A percentile compares a stretch with the other conserved stretches of the same genome.
These are phyloP conservation scores for Massariosphaeria phaeospora DNA, from an alignment of 495 filamentous ascomycete genomes.

Conservation along the genomic window DNA sequence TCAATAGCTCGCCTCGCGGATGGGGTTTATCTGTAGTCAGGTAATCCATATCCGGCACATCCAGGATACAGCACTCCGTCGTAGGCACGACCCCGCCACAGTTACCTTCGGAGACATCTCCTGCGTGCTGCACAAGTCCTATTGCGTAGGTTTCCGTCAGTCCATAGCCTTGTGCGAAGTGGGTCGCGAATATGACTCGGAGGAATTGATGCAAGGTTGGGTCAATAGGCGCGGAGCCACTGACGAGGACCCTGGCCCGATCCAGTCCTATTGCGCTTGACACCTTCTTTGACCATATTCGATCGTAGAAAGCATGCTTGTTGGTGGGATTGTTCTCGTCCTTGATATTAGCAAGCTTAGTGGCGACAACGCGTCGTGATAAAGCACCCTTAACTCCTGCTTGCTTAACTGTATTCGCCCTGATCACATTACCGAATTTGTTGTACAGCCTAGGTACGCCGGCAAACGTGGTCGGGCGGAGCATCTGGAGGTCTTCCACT, in stretches of 20 bases:
- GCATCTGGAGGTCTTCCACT: slow-evolving; percentile 83
- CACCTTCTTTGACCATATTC: slow-evolving; percentile 90
- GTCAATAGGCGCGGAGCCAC: slow-evolving; percentile 87
- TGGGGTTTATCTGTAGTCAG: slow-evolving; percentile 83
- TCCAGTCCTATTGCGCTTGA: slow-evolving; percentile 75
- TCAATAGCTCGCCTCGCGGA: slow-evolving; percentile 83
- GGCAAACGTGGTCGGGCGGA: slow-evolving; percentile 76
- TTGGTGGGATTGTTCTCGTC: slow-evolving; percentile 59
- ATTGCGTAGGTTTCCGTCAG: slow-evolving; percentile 93
- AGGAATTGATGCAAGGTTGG: slow-evolving; percentile 84
- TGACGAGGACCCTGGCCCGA: slow-evolving; percentile 66
- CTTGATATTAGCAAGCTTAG: slow-evolving; percentile 75
- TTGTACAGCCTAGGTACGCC: slow-evolving; percentile 92
- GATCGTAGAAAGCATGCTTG: slow-evolving; percentile 82
- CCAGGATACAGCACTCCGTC: slow-evolving; percentile 74
- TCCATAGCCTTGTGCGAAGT: slow-evolving; percentile 86
- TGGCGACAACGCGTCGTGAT: slow-evolving; percentile 69
- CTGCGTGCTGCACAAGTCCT: slow-evolving; percentile 58
- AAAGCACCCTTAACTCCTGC: slow-evolving; percentile 77
- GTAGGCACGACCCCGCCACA: slow-evolving; percentile 66
- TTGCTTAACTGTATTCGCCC: slow-evolving; percentile 68
- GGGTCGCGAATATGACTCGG: slow-evolving; percentile 71
- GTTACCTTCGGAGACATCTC: slow-evolving; percentile 73
- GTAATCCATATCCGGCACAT: slow-evolving; percentile 95
- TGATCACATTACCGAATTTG: slow-evolving; percentile 78